These are phyloP conservation scores for Termitomyces titanicus DNA, from an alignment of 768 basidiomycete genomes.

Conservation along the genomic window DNA sequence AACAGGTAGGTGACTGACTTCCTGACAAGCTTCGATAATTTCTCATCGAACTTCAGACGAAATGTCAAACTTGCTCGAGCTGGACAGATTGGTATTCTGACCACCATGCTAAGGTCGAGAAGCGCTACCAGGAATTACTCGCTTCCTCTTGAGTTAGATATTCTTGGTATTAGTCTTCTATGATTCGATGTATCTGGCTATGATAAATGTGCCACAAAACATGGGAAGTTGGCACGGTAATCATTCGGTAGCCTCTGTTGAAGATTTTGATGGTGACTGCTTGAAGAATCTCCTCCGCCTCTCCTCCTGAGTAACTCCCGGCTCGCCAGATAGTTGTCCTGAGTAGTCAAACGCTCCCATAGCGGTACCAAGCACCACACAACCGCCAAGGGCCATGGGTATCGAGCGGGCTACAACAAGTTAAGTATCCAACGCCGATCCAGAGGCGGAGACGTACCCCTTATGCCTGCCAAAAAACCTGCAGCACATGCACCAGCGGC, in stretches of 20 bases:
- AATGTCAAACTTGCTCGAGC: constrained; percentile 35
- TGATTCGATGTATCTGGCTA: neutral
- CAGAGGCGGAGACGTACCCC: constrained; percentile 46
- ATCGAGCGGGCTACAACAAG: constrained; percentile 67
- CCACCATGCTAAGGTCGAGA: constrained; percentile 37
- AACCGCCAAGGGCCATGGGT: constrained; percentile 77
- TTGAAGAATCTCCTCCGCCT: constrained; percentile 84
- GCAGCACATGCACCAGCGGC: constrained; percentile 89
- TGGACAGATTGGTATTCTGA: constrained; percentile 54
- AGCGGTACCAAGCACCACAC: constrained; percentile 71
- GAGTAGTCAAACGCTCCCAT: constrained; percentile 82
- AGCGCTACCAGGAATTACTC: constrained; percentile 32
- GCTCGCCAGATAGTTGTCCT: constrained; percentile 55
- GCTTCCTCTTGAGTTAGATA: neutral
- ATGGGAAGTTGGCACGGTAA: constrained; percentile 3
- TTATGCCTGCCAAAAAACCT: constrained; percentile 85
- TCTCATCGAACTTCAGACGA: constrained; percentile 23
- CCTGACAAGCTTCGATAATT: neutral
- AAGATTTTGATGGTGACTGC: constrained; percentile 44
- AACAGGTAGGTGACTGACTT: constrained; percentile 33
- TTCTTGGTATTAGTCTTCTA: neutral
- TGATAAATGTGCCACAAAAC: neutral
- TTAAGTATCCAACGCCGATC: neutral
- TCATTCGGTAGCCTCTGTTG: constrained; percentile 32
- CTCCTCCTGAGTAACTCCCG: constrained; percentile 53